Base-by-base conservation (phyloP, 2,329 filamentous ascomycete genomes). In the Colletotrichum graminicola region DNA sequence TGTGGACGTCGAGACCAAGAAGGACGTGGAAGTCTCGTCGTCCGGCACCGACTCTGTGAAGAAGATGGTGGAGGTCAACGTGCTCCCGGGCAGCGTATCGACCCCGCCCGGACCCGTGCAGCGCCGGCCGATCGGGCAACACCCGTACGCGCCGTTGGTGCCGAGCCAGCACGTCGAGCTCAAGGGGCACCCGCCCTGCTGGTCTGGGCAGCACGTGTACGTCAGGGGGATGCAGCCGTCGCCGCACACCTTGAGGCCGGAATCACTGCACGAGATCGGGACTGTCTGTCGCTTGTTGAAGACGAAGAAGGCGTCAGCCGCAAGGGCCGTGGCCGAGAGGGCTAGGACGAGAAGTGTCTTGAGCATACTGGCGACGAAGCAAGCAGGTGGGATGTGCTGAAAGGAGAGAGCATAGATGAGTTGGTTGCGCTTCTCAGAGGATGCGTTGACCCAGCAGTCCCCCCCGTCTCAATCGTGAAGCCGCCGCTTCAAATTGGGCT, bases 161-260 rank as follows among this genome's bases (percentile, higher is more conserved):
- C 75, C 78, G 3, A 78, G 71, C 67, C 73, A 63, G 68, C 79
- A 80, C 47, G 66, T 74, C 2, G 73, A 63, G 1, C 61, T 73
- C 1, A 73, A 60, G 61, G 76, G 51, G 34, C 79, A 80, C 1
- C 78, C 79, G 11, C 78, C 77, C 1, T 63, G 49, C 4, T 66
- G 23, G 57, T 76, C 75, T 11, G 79, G 78, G 39, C 79, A 80
- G 75, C 79, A 80, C 6, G 75, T 78, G 73, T 77, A 78, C 5
- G 72, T 60, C 2, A 61, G 8, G 16, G 75, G 72, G 34, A 80
- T 78, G 62, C 79, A 80, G 69, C 73, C 76, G n/a, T 60, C 59
- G 36, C 79, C 79, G 62, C 79, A 80, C 32, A 74, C 74, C 62
- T 76, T 76, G 51, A 72, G 64, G 14, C 74, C 75, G 10, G 74